A percentile compares a stretch with the other conserved stretches of the same genome.
Evolutionary conservation across 2,329 filamentous ascomycete genomes (phyloP).

Genomic region (Dactylellina cionopaga): DNA sequence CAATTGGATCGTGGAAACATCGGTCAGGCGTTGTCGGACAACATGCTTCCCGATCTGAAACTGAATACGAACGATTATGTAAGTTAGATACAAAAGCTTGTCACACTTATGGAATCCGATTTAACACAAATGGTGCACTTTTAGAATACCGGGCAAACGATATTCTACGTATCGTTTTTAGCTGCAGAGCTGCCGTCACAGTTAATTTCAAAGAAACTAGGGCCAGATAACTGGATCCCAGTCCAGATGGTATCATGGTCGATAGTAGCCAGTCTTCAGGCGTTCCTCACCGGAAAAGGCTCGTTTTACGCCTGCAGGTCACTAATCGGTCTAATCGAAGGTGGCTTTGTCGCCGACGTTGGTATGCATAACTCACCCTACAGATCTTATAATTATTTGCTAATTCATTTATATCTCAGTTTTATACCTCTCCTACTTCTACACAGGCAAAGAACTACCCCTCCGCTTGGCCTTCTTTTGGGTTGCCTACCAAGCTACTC

Average conservation of each 20-base stretch:
- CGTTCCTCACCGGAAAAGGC: constrained; percentile 64
- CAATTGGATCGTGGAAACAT: constrained; percentile 74
- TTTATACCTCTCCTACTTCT: constrained; percentile 78
- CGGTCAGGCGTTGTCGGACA: constrained; percentile 70
- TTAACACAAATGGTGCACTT: constrained; percentile 3
- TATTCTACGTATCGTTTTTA: constrained; percentile 68
- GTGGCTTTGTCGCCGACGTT: constrained; percentile 58
- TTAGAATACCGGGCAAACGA: constrained; percentile 68
- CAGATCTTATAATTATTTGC: not conserved
- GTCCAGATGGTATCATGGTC: constrained; percentile 69
- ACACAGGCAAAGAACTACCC: constrained; percentile 75
- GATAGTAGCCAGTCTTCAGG: constrained; percentile 66
- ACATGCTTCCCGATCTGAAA: constrained; percentile 68
- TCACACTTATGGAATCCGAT: not conserved
- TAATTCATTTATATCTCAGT: too few species aligned
- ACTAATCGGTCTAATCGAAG: constrained; percentile 63
- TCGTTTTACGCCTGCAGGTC: constrained; percentile 63
- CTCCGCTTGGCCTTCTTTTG: constrained; percentile 76
- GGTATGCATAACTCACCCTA: constrained; percentile 42
- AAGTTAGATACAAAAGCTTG: constrained; percentile 11
- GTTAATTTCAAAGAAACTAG: constrained; percentile 69
- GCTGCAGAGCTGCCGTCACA: constrained; percentile 71
- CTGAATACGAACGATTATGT: constrained; percentile 66
- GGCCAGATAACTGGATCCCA: constrained; percentile 71
- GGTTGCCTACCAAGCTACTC: constrained; percentile 71